Percentiles rank a stretch among this genome's conserved stretches.
These are phyloP conservation scores for Corynascus novoguineensis DNA, from an alignment of 495 filamentous ascomycete genomes.

Conservation along the genomic window DNA sequence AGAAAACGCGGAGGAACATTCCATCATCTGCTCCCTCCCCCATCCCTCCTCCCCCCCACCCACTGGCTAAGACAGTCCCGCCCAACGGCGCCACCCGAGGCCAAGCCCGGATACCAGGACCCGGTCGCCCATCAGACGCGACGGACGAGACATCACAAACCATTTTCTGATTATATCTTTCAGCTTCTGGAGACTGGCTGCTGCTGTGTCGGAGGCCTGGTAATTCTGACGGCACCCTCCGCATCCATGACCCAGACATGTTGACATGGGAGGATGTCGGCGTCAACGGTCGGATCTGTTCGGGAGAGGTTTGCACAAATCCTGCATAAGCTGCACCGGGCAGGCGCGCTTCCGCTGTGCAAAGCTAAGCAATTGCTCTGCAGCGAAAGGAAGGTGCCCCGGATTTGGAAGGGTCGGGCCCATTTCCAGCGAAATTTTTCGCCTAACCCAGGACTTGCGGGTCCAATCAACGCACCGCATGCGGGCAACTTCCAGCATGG, in stretches of 20 bases:
- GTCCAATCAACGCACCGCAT: not conserved
- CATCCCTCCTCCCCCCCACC: no score
- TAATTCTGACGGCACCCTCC: not conserved
- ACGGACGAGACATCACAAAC: no score
- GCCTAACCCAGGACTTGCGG: not conserved
- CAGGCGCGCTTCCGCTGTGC: not conserved
- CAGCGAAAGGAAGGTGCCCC: not conserved
- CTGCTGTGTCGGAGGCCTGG: not conserved
- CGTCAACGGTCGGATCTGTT: not conserved
- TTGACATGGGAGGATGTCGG: not conserved
- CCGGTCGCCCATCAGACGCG: not conserved
- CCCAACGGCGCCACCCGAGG: slow-evolving; percentile 2
- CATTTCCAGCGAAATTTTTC: not conserved
- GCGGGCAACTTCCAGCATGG: not conserved
- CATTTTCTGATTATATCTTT: no score
- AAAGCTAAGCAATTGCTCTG: no score
- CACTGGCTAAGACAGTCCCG: not conserved
- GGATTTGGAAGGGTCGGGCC: not conserved
- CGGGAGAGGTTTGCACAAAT: not conserved
- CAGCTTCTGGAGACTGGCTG: no score
- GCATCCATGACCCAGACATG: not conserved
- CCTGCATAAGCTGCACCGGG: not conserved
- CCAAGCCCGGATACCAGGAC: not conserved
- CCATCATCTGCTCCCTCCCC: not conserved
- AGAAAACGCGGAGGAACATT: not conserved